Evolutionary conservation across 345 rosid genomes (phyloP).

Genomic region (Corchorus capsularis): DNA sequence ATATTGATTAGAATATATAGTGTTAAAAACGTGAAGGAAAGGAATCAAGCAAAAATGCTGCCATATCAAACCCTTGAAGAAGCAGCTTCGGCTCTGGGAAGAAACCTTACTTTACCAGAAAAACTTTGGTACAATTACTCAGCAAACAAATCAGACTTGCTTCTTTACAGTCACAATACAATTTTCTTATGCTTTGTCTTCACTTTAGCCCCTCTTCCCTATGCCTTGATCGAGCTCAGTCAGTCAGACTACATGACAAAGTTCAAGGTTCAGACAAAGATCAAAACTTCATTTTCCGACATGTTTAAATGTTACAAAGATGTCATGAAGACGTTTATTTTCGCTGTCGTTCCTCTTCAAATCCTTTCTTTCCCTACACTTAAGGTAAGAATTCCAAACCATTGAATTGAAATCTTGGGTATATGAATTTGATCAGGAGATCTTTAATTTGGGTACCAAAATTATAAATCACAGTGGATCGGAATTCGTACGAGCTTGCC

Average conservation of each 20-base stretch:
- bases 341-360: constrained; percentile 80
- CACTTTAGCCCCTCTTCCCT: constrained; percentile 72
- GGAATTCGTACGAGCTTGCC: constrained; percentile 69
- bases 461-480: constrained; percentile 55
- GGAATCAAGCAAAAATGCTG: constrained; percentile 43
- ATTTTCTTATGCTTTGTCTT: constrained; percentile 61
- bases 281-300: constrained; percentile 47
- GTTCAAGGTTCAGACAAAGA: constrained; percentile 87
- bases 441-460: too few species aligned
- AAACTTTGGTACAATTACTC: constrained; percentile 83
- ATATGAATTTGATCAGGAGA: too few species aligned
- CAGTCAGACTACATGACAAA: constrained; percentile 45
- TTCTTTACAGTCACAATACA: constrained; percentile 74
- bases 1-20: too few species aligned
- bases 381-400: constrained; percentile 38
- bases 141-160: constrained; percentile 71
- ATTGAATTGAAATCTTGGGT: too few species aligned
- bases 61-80: constrained; percentile 61
- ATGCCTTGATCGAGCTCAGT: constrained; percentile 46
- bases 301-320: constrained; percentile 68
- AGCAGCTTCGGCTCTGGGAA: constrained; percentile 61
- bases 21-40: not conserved
- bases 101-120: constrained; percentile 70
- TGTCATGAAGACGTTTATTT: constrained; percentile 63
- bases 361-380: constrained; percentile 71